Conservation (phyloP, 2,329 filamentous ascomycete genomes). For the Dendryphion nanum region DNA sequence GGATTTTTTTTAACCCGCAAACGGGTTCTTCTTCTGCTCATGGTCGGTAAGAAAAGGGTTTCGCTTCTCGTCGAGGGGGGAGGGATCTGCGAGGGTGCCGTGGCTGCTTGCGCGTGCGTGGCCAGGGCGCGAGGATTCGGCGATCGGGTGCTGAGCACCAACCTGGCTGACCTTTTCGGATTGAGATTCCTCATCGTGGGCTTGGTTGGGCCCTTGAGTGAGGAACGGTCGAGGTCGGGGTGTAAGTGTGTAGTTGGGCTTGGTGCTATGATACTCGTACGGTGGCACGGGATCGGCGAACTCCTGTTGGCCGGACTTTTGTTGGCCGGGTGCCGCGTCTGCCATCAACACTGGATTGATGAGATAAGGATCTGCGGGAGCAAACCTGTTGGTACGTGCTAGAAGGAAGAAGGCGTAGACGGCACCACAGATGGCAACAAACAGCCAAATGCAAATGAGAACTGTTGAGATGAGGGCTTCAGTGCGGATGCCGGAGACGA, state of each 20-base stretch:
- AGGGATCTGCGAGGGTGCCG: conserved; percentile 44
- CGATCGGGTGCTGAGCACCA: conserved; percentile 40
- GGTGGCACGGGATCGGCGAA: conserved; percentile 34
- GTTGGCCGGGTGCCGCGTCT: conserved; percentile 9
- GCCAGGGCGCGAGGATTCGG: conserved; percentile 42
- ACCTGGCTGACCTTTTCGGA: conserved; percentile 46
- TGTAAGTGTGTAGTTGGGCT: conserved; percentile 48
- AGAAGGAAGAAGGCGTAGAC: conserved; percentile 64
- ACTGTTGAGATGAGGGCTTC: conserved; percentile 78
- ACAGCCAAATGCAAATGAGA: conserved; percentile 73
- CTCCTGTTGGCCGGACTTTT: conserved; percentile 13
- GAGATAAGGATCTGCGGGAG: conserved; percentile 52
- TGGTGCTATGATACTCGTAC: conserved; percentile 45
- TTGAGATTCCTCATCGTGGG: conserved; percentile 25
- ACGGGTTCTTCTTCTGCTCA: conserved; percentile 38
- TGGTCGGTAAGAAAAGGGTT: conserved; percentile 33
- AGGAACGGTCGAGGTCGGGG: conserved; percentile 45
- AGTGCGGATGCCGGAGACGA: conserved; percentile 67
- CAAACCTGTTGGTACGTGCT: conserved; percentile 59
- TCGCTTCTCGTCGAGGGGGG: conserved; percentile 38
- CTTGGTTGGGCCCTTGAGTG: conserved; percentile 38
- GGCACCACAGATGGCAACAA: conserved; percentile 74
- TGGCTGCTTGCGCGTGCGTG: conserved; percentile 47
- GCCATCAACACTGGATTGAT: conserved; percentile 26
- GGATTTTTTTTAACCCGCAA: conserved; percentile 37